Conservation (phyloP, 2,329 filamentous ascomycete species). For the Teratosphaeria gauchensis region DNA sequence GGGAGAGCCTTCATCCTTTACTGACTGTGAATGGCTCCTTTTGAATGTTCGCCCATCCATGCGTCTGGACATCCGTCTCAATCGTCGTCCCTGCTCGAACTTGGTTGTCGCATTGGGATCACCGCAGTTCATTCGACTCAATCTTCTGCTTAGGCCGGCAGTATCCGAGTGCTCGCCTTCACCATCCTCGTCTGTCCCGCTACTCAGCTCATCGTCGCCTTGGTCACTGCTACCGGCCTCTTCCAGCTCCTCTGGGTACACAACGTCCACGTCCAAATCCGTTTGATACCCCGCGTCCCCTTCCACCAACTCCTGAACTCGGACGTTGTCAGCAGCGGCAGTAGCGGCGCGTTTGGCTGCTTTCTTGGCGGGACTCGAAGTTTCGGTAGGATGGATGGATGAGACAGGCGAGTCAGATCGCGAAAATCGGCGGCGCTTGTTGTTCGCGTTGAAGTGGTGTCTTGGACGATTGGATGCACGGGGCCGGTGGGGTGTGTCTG, state of each 20-base stretch:
- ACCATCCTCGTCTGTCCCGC: constrained; percentile 9
- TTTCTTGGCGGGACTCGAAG: constrained; percentile 23
- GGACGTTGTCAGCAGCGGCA: constrained; percentile 21
- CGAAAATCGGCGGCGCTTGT: constrained; percentile 12
- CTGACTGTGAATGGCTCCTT: constrained; percentile 36
- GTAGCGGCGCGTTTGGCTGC: constrained; percentile 12
- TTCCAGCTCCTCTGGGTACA: constrained; percentile 36
- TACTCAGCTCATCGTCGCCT: constrained; percentile 16
- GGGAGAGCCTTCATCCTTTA: constrained; percentile 30
- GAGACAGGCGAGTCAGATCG: constrained; percentile 25
- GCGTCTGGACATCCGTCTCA: constrained; percentile 34
- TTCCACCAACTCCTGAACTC: constrained; percentile 34
- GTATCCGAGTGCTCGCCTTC: constrained; percentile 10
- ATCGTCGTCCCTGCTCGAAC: constrained; percentile 13
- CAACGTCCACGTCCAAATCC: constrained; percentile 29
- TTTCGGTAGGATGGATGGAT: constrained; percentile 29
- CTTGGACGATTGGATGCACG: neutral
- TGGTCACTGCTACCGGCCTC: constrained; percentile 30
- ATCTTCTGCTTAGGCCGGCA: constrained; percentile 7
- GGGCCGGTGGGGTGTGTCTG: constrained; percentile 17
- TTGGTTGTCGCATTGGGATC: constrained; percentile 16
- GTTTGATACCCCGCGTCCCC: constrained; percentile 29
- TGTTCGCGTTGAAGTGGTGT: constrained; percentile 6
- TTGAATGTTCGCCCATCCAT: constrained; percentile 31
- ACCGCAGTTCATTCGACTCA: constrained; percentile 15